A percentile compares a stretch with the other conserved stretches of the same genome.
Evolutionary conservation across 352 stramenopile species (phyloP).

Genomic region (Globisporangium emineosum): DNA sequence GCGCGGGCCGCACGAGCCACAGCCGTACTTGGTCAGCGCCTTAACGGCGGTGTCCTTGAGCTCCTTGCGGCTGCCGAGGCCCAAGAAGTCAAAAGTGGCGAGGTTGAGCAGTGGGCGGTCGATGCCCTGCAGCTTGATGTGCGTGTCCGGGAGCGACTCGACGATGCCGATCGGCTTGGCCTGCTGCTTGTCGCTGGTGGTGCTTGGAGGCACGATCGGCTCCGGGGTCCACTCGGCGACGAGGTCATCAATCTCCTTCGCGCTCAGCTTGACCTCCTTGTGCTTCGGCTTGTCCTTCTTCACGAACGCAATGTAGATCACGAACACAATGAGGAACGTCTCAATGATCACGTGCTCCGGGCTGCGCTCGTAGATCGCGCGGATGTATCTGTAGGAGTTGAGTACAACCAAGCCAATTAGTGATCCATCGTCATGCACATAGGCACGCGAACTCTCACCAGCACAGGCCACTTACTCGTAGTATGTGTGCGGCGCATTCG

Average conservation of each 20-base stretch:
- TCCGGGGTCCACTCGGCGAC: conserved; percentile 88
- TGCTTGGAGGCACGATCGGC: conserved; percentile 66
- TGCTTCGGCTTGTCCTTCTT: conserved; percentile 73
- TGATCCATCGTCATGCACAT: not conserved
- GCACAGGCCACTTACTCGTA: conserved; percentile 44
- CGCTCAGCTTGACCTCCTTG: conserved; percentile 64
- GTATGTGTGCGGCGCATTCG: conserved; percentile 65
- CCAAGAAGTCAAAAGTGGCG: conserved; percentile 96
- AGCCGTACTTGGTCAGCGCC: conserved; percentile 96
- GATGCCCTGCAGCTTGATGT: conserved; percentile 78
- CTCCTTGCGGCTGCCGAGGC: conserved; percentile 76
- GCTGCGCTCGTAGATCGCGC: conserved; percentile 74
- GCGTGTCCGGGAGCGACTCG: conserved; percentile 71
- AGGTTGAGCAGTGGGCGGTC: conserved; percentile 90
- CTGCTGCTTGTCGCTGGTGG: conserved; percentile 2
- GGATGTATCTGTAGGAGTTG: conserved; percentile 50
- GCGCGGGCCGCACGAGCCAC: conserved; percentile 95
- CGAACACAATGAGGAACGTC: conserved; percentile 95
- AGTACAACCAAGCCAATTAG: not conserved
- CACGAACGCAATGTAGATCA: conserved; percentile 93
- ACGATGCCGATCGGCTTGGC: conserved; percentile 69
- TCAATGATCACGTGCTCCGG: conserved; percentile 97
- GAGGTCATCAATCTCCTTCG: conserved; percentile 90
- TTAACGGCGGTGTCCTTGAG: conserved; percentile 88
- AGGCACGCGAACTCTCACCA: not conserved